Base-by-base conservation (phyloP, 441 rosid species). In the Pelargonium australe region DNA sequence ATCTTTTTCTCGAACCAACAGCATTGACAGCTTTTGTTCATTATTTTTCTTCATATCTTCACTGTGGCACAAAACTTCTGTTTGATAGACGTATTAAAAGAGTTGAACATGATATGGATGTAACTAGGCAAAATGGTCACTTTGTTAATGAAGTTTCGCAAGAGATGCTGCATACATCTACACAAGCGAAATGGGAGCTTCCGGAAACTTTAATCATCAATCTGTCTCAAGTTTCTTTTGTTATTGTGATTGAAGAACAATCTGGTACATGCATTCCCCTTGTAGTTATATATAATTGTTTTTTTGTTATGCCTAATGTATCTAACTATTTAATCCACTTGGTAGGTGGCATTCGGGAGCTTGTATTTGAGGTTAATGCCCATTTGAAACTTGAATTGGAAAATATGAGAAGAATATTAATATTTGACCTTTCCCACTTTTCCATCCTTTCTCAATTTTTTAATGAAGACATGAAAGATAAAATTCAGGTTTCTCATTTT, bases 361-460 rank as follows among this genome's bases (percentile, higher is more conserved):
- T 94, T 70, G 82, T 80, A 68, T 70, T 83, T 58, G 94, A 84
- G 78, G 77, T 85, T 78, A 88, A 84, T 82, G 80, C 81, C 58
- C 78, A 70, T 70, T 61, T 83, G 79, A 83, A 89, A 69, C 79
- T 89, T 74, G 82, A 84, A 72, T 72, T 72, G 65, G 77, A 51
- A 71, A 72, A 82, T 69, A 65, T 70, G 77, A 77, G 77, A 73
- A 84, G 77, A 72, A 86, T 82, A 79, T 79, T 91, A 72, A 73
- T 71, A 37, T 81, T 88, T 72, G 82, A 89, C 71, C 79, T 89
- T 76, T 83, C 88, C 75, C 84, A 85, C 70, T 64, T 91, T 69
- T 83, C 91, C 10, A 77, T 94, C 68, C 77, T 85, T 80, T 88
- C 96, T 75, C 90, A 80, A 76, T 77, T 83, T 75, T 77, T 87